Evolutionary conservation across 495 filamentous ascomycete genomes (phyloP), one percentile per base, ranked within the genome.

Genomic region (Hyaloscypha variabilis): DNA sequence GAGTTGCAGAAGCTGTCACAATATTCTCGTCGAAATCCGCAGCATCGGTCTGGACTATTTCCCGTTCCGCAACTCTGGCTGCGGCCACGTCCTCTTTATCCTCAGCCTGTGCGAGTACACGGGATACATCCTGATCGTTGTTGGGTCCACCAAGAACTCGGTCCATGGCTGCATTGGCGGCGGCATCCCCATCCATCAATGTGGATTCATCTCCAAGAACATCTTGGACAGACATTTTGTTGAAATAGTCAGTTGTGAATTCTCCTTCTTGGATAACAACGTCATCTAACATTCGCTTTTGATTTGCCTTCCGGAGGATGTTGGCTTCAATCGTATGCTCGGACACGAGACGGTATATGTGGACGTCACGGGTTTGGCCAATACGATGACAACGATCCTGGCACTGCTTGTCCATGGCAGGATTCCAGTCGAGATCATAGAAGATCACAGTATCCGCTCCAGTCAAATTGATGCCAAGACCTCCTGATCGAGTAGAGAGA

Each of bases 401-500:
- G 74, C 96, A 99, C 76, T 99, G 96, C 72, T 97, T 97, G 77
- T 99, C 96, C 96, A 99, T 99, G 13, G 96, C 96, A 0, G 96
- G 96, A 69, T 99, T 99, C 96, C 96, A 99, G 77, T 99, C 96
- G 51, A 97, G 86, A 75, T 99, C 96, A 77, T 99, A 99, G 79
- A 99, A 99, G 72, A 99, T 98, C 72, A 99, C 96, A 0, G 95
- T 96, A 75, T 97, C 95, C 26, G 96, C 96, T 34, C 95, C 96
- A 0, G 95, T 98, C 19, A 99, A 80, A 72, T 99, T 99, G 78
- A 96, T 97, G 58, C 96, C 96, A 1, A 99, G 80, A 57, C 96
- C 96, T 62, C 96, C 96, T 1, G 96, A 97, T 53, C 96, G 88
- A 63, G 91, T 96, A 2, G 93, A 97, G 14, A 98, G 85, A 73